phyloP scores from a whole-genome alignment of 139 green algal genomes.

The Coccomyxa sp. region DNA sequence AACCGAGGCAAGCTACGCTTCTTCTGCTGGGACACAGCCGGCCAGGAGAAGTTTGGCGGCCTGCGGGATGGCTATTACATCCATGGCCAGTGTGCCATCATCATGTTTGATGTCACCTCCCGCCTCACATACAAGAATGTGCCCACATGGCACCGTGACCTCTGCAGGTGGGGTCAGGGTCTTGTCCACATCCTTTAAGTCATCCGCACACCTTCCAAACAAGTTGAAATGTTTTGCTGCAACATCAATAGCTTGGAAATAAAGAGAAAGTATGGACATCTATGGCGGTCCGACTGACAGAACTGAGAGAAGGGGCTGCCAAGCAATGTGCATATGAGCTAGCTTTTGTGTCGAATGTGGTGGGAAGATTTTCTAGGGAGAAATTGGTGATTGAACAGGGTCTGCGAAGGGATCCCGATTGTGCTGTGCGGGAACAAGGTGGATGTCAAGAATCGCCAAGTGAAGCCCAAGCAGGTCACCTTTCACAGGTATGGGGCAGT shows the following conservation, averaged over 20 bases:
- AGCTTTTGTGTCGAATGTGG: no score
- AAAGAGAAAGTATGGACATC: no score
- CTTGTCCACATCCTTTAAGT: not conserved
- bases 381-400: constrained; percentile 33
- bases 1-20: constrained; percentile 96
- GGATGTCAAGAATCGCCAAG: constrained; percentile 99
- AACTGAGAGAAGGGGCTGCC: not conserved
- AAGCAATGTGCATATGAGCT: no score
- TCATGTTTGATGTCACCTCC: constrained; percentile 99
- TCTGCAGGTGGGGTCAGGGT: constrained; percentile 65
- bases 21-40: constrained; percentile 99
- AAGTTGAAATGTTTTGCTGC: no score
- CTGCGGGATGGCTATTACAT: constrained; percentile 99
- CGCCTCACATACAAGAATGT: constrained; percentile 99
- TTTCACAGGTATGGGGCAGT: constrained; percentile 16
- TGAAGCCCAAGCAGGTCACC: constrained; percentile 96
- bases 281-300: not conserved
- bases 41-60: constrained; percentile 97
- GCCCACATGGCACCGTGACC: constrained; percentile 96
- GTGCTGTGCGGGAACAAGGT: constrained; percentile 99
- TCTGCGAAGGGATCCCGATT: constrained; percentile 99
- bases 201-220: not conserved
- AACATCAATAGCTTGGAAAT: no score
- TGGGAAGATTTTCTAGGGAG: no score
- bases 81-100: constrained; percentile 98